Base-by-base conservation (phyloP, 768 basidiomycete species). In the Trametes gibbosa region DNA sequence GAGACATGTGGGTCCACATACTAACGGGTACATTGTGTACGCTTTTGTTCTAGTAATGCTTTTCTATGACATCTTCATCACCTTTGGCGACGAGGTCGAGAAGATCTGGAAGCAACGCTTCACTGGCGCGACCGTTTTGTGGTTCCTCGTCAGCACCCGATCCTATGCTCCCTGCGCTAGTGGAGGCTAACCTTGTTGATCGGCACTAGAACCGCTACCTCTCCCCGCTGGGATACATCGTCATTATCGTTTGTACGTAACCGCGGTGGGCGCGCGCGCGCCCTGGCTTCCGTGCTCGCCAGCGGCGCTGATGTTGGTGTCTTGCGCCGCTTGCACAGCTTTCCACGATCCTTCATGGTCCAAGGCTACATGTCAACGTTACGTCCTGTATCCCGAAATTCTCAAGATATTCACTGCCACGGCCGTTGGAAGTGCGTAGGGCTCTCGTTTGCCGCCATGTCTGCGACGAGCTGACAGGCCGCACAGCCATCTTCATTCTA, bases 181-280 rank as follows among this genome's bases (percentile, higher is more conserved):
- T 21, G 17, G 29, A 32, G 24, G 39, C 47, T 56, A 41, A 50
- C 55, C 21, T 13, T 16, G 6, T 16, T 35, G 55, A 49, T 47
- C 54, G 48, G 24, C 46, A 23, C 48, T 60, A 69, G 68, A 69
- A 69, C 41, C 65, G 68, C 50, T 69, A 69, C 58, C 37, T 67
- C 25, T 64, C 66, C 7, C 66, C 68, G 6, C 61, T 69, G 27
- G 68, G 65, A 24, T 69, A 66, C 58, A 65, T 69, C 53, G 64
- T 69, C 34, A 60, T 69, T 25, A 69, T 66, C 50, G 68, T 69
- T 21, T 61, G 67, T 66, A 53, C 55, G 67, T 68, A 58, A 47
- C 14, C 32, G 29, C 35, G 29, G 29, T 5, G 29, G 29, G 4
- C 29, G 29, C 29, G 29, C 29, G 29, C 29, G 29, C 29, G 34